These are phyloP conservation scores for Neofusicoccum ribis DNA, from an alignment of 2,329 filamentous ascomycete genomes.

Conservation along the genomic window DNA sequence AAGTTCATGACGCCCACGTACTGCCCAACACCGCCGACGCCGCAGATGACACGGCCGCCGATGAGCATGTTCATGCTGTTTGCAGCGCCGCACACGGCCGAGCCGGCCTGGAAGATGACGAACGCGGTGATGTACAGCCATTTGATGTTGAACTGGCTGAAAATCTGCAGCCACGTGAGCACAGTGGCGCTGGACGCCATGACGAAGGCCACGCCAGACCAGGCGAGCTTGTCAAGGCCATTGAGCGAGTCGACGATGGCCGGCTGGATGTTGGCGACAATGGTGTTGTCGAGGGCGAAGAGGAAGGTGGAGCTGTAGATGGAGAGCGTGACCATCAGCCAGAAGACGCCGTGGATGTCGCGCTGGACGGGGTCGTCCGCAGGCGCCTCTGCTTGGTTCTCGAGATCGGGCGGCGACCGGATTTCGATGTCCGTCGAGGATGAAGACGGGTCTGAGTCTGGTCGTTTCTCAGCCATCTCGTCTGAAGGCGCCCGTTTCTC, in stretches of 20 bases:
- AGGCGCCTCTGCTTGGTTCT: too few relatives aligned
- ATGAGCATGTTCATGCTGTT: slow-evolving; percentile 33
- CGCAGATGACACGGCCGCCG: slow-evolving; percentile 48
- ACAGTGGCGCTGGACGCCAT: slow-evolving; percentile 24
- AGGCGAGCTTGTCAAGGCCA: too few relatives aligned
- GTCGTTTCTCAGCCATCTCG: too few relatives aligned
- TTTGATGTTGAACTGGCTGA: not conserved
- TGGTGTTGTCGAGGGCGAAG: slow-evolving; percentile 29
- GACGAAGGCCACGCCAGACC: too few relatives aligned
- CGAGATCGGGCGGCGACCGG: too few relatives aligned
- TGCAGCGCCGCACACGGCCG: slow-evolving; percentile 35
- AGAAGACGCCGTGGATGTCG: not conserved
- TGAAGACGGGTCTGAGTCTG: too few relatives aligned
- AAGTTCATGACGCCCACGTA: slow-evolving; percentile 32
- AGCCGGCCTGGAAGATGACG: slow-evolving; percentile 35
- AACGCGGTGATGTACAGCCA: not conserved
- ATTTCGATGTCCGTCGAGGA: too few relatives aligned
- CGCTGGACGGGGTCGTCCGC: too few relatives aligned
- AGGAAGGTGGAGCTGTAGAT: slow-evolving; percentile 16
- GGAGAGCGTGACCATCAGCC: not conserved
- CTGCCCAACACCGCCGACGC: slow-evolving; percentile 49
- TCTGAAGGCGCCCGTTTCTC: too few relatives aligned
- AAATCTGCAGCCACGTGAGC: slow-evolving; percentile 27
- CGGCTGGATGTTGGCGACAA: slow-evolving; percentile 33
- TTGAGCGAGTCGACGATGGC: slow-evolving; percentile 29